phyloP scores from a whole-genome alignment of 176 grass and related monocot species.

The Cenchrus fungigraminus region DNA sequence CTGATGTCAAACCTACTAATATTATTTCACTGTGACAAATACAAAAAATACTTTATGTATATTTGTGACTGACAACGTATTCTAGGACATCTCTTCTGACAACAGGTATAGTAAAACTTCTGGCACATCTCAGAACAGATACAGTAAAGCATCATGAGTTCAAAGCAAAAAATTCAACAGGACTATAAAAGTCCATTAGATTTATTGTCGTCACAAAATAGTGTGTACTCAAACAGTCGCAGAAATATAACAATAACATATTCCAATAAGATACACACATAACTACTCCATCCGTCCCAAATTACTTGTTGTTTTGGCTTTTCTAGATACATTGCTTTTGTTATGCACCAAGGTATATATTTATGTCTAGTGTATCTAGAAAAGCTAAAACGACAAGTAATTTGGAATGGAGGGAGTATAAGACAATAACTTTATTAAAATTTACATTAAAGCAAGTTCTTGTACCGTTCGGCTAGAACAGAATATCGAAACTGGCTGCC shows the following conservation, averaged over 20 bases:
- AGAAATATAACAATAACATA: background rate
- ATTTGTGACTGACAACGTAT: background rate
- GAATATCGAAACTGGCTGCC: conserved; percentile 70
- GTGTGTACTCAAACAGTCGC: conserved; percentile 11
- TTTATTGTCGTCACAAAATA: conserved; percentile 4
- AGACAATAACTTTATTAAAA: background rate
- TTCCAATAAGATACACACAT: background rate
- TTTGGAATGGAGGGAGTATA: too few relatives aligned
- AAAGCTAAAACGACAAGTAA: too few relatives aligned
- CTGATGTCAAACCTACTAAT: background rate
- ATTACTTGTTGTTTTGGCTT: too few relatives aligned
- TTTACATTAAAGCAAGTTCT: conserved; percentile 9
- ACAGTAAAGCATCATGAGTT: background rate
- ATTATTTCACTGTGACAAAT: background rate
- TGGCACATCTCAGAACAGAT: background rate
- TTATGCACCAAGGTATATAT: too few relatives aligned
- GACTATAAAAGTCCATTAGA: background rate
- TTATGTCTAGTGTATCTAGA: too few relatives aligned
- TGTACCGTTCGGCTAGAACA: conserved; percentile 91
- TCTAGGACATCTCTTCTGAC: background rate
- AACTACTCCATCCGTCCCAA: too few relatives aligned
- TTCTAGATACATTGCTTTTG: too few relatives aligned
- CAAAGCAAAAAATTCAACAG: conserved; percentile 1
- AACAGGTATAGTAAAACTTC: background rate
- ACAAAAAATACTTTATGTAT: background rate